Percentiles rank a stretch among this genome's conserved stretches.
phyloP scores from a whole-genome alignment of 2,329 filamentous ascomycete genomes.

The Colletotrichum sp. region DNA sequence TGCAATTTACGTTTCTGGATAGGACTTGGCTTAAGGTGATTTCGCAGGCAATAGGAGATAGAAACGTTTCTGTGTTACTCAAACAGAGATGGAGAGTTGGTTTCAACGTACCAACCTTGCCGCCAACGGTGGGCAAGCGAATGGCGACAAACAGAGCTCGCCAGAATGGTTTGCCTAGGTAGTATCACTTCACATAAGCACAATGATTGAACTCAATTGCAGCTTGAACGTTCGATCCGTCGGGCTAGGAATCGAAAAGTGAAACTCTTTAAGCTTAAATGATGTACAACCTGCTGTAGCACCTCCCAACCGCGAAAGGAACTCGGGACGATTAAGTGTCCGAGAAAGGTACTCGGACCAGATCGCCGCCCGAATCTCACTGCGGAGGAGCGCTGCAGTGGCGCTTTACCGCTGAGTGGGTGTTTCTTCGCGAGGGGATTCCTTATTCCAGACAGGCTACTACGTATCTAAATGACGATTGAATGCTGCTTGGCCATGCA shows the following conservation, averaged over 20 bases:
- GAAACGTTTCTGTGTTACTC: too few relatives aligned
- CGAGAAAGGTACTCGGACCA: neutral
- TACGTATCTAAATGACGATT: neutral
- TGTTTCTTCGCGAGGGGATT: fast-evolving
- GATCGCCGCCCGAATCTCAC: neutral
- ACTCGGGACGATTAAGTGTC: neutral
- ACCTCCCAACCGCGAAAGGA: neutral
- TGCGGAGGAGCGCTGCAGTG: neutral
- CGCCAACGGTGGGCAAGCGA: fast-evolving
- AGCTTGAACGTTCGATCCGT: neutral
- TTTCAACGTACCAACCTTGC: neutral
- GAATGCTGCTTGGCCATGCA: neutral
- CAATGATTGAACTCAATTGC: neutral
- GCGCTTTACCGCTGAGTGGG: neutral
- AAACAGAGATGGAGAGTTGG: too few relatives aligned
- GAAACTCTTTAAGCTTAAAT: neutral
- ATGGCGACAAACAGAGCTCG: neutral
- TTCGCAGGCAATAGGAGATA: too few relatives aligned
- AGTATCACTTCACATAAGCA: neutral
- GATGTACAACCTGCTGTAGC: neutral
- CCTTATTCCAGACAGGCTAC: neutral
- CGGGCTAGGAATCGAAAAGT: neutral
- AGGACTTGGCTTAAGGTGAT: neutral
- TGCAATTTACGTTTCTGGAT: neutral
- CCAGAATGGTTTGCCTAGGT: neutral